Evolutionary conservation across 2,329 filamentous ascomycete genomes (phyloP).

Genomic region (Aureobasidium sp.): DNA sequence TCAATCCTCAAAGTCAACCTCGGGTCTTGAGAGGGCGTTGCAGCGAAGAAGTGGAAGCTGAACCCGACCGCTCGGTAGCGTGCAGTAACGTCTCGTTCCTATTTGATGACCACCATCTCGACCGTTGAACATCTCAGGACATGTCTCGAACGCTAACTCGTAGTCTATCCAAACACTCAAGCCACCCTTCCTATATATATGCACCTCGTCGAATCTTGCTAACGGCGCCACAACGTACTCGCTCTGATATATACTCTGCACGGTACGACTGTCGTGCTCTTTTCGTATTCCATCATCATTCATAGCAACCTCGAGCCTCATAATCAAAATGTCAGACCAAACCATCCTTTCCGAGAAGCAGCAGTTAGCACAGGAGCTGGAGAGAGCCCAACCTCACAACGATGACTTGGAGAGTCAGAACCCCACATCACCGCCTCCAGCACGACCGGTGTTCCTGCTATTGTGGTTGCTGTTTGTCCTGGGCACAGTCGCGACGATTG

Average conservation of each 20-base stretch:
- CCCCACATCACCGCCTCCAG: neutral
- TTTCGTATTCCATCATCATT: neutral
- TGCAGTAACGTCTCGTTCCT: slow-evolving; percentile 5
- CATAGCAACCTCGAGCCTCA: neutral
- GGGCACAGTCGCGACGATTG: slow-evolving; percentile 8
- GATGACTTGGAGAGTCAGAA: slow-evolving; percentile 4
- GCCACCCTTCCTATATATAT: slow-evolving; percentile 8
- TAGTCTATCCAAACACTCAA: neutral
- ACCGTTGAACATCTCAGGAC: slow-evolving; percentile 1
- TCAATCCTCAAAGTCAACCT: slow-evolving; percentile 4
- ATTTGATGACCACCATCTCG: slow-evolving; percentile 3
- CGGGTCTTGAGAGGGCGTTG: neutral
- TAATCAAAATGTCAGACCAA: neutral
- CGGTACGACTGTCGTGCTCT: neutral
- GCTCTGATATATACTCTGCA: neutral
- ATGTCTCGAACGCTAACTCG: slow-evolving; percentile 11
- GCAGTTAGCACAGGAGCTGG: neutral
- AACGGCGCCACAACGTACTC: neutral
- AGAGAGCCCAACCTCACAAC: neutral
- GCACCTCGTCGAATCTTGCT: neutral
- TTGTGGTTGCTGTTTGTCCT: slow-evolving; percentile 10
- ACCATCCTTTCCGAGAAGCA: slow-evolving; percentile 11
- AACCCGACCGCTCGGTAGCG: slow-evolving; percentile 7
- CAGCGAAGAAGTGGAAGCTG: slow-evolving; percentile 12
- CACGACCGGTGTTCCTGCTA: slow-evolving; percentile 1